A percentile compares a stretch with the other conserved stretches of the same genome.
Conservation (phyloP, 768 basidiomycete species). For the Mycena alexandri region DNA sequence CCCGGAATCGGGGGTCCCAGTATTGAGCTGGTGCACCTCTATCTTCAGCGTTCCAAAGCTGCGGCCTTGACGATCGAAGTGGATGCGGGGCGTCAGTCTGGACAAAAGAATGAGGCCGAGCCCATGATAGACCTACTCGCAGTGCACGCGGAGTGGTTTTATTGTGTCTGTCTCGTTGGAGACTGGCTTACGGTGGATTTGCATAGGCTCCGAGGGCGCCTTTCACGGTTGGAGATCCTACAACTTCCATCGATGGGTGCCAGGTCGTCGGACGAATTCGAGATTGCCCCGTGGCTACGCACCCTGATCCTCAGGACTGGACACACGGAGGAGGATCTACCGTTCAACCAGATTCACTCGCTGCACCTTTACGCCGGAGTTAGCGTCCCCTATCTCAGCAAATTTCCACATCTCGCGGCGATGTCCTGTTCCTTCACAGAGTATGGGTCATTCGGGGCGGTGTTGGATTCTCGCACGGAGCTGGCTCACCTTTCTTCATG, state of each 20-base stretch:
- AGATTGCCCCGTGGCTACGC: constrained; percentile 5
- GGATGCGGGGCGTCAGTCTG: not conserved
- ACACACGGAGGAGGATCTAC: not conserved
- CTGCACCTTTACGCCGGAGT: not conserved
- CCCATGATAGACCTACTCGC: not conserved
- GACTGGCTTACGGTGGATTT: not conserved
- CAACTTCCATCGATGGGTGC: not conserved
- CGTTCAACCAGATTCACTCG: not conserved
- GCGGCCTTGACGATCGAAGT: not conserved
- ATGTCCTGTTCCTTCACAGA: not conserved
- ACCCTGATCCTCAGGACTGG: not conserved
- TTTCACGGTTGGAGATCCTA: not conserved
- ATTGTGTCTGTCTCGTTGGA: not conserved
- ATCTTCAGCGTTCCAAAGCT: not conserved
- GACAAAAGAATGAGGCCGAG: no score
- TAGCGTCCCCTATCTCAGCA: not conserved
- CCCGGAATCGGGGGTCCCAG: not conserved
- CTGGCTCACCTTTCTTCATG: not conserved
- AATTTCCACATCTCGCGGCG: not conserved
- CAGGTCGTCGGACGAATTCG: not conserved
- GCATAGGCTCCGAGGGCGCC: not conserved
- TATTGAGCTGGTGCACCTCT: not conserved
- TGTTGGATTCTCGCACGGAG: no score
- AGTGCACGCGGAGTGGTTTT: not conserved
- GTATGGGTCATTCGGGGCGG: not conserved